phyloP scores from a whole-genome alignment of 495 filamentous ascomycete species.

The Hypoxylon fuscum region DNA sequence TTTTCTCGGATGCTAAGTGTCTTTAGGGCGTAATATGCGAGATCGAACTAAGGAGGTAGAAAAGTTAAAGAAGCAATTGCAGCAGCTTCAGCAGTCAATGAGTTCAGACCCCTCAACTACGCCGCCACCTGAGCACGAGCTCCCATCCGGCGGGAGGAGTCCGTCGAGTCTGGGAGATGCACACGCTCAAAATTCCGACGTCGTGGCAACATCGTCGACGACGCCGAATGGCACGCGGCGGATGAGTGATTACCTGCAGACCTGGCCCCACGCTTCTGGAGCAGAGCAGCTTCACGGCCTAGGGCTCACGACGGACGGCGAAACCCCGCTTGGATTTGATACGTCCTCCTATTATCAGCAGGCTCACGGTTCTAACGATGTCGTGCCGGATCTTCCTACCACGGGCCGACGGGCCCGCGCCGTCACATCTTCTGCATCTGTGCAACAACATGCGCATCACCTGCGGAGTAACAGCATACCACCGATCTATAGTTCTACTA shows the following conservation, averaged over 20 bases:
- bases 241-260: slow-evolving; percentile 41
- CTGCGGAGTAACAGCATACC: slow-evolving; percentile 45
- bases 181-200: slow-evolving; percentile 34
- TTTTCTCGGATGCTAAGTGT: slow-evolving; percentile 20
- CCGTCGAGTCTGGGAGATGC: slow-evolving; percentile 38
- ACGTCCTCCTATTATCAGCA: slow-evolving; percentile 41
- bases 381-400: slow-evolving; percentile 38
- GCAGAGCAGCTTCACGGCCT: slow-evolving; percentile 39
- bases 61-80: slow-evolving; percentile 45
- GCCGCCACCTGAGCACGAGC: slow-evolving; percentile 44
- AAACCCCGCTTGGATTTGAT: slow-evolving; percentile 38
- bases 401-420: slow-evolving; percentile 35
- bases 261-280: slow-evolving; percentile 37
- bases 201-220: slow-evolving; percentile 19
- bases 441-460: slow-evolving; percentile 33
- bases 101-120: slow-evolving; percentile 39
- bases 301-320: slow-evolving; percentile 39
- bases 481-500: slow-evolving; percentile 33
- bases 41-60: slow-evolving; percentile 47
- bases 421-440: slow-evolving; percentile 29
- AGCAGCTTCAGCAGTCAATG: slow-evolving; percentile 42
- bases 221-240: slow-evolving; percentile 38
- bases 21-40: slow-evolving; percentile 45
- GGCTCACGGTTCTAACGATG: slow-evolving; percentile 35
- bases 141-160: slow-evolving; percentile 40